Evolutionary conservation across 371 early-diverging fungal species (phyloP).

Genomic region (Rhizomucor miehei): DNA sequence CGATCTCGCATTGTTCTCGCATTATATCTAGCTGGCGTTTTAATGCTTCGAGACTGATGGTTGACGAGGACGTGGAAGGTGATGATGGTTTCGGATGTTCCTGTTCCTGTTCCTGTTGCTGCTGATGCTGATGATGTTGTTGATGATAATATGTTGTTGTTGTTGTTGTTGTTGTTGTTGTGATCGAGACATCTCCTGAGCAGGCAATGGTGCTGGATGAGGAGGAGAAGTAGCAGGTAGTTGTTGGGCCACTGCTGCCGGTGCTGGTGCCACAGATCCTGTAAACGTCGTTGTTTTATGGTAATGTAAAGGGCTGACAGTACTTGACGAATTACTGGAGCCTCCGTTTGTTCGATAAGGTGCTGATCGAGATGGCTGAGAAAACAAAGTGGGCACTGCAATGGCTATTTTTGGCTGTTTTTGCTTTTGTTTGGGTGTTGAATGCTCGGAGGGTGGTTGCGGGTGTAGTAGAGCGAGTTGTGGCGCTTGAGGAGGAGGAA

Average conservation of each 20-base stretch:
- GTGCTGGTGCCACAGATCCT: no score
- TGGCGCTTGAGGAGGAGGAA: background rate
- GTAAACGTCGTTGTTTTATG: no score
- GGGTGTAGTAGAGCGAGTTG: background rate
- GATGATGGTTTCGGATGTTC: background rate
- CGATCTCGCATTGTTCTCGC: constrained; percentile 7
- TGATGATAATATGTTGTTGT: background rate
- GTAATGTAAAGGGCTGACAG: background rate
- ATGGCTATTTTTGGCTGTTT: background rate
- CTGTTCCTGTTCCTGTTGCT: constrained; percentile 1
- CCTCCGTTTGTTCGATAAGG: background rate
- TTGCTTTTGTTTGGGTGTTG: background rate
- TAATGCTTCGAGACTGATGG: constrained; percentile 9
- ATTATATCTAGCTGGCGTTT: constrained; percentile 12
- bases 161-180: constrained; percentile 1
- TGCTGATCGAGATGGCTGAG: no score
- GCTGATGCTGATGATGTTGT: constrained; percentile 1
- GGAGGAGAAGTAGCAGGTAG: no score
- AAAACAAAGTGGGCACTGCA: no score
- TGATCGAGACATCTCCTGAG: background rate
- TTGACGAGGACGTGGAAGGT: background rate
- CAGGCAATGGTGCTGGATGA: no score
- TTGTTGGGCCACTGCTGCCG: no score
- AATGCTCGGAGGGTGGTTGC: background rate
- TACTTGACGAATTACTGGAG: constrained; percentile 1